phyloP scores from a whole-genome alignment of 2,329 filamentous ascomycete species.

The Exophiala dermatitidis region DNA sequence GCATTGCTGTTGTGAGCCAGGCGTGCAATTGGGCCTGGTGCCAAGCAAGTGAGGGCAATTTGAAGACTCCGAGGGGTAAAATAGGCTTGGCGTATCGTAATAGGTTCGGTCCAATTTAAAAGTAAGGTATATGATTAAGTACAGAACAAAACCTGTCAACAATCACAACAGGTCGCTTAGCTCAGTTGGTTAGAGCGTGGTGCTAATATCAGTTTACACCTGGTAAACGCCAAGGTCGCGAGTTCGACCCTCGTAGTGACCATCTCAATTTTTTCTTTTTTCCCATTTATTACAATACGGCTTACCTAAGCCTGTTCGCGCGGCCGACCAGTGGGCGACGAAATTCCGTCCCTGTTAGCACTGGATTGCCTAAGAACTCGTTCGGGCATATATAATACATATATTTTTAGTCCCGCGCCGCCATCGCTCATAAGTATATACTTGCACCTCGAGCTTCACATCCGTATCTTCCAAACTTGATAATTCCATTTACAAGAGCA shows the following conservation, averaged over 20 bases:
- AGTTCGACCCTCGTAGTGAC: slow-evolving; percentile 20
- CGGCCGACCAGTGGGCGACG: background rate
- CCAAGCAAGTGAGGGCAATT: no score
- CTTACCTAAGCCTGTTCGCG: background rate
- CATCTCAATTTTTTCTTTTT: slow-evolving; percentile 5
- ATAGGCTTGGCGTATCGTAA: background rate
- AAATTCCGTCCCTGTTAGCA: background rate
- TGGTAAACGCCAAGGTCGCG: slow-evolving; percentile 16
- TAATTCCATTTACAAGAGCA: no score
- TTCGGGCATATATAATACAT: no score
- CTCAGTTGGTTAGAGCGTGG: slow-evolving; percentile 10
- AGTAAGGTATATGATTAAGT: slow-evolving; percentile 1
- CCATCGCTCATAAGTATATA: no score
- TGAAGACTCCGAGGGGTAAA: no score
- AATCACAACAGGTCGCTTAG: slow-evolving; percentile 15
- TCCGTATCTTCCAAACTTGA: no score
- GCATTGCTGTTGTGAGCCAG: no score
- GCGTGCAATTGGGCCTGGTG: no score
- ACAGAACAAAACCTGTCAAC: background rate
- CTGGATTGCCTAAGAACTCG: background rate
- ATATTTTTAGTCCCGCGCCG: no score
- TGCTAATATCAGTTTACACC: slow-evolving; percentile 14
- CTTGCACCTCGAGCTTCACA: no score
- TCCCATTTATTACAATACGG: background rate
- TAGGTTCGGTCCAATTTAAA: background rate